Percentiles rank a stretch among this genome's conserved stretches.
These are phyloP conservation scores for Psilocybe azurescens DNA, from an alignment of 768 basidiomycete species.

Conservation along the genomic window DNA sequence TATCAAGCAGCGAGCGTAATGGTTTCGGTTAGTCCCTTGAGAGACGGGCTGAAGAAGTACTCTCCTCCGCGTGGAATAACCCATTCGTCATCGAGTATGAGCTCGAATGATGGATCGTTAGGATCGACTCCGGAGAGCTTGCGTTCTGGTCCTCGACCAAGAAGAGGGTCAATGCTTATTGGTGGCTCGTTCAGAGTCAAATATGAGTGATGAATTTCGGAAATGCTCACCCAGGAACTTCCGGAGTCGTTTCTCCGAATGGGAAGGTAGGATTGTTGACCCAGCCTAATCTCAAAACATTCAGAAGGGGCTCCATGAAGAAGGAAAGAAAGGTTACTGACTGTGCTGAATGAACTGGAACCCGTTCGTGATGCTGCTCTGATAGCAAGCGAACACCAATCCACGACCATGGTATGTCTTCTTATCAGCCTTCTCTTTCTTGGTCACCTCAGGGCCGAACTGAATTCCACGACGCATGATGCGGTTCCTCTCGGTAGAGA, in stretches of 20 bases:
- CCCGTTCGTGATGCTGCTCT: conserved; percentile 42
- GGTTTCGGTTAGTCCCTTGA: conserved; percentile 44
- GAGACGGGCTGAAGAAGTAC: conserved; percentile 55
- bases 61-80: conserved; percentile 53
- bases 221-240: conserved; percentile 33
- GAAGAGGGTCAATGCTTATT: conserved; percentile 23
- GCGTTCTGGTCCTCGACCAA: conserved; percentile 22
- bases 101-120: conserved; percentile 42
- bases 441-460: conserved; percentile 55
- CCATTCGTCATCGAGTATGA: conserved; percentile 36
- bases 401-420: conserved; percentile 53
- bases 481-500: conserved; percentile 35
- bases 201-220: background rate
- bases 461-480: conserved; percentile 54
- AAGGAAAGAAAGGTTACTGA: conserved; percentile 11
- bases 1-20: conserved; percentile 17
- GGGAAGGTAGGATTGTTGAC: conserved; percentile 42
- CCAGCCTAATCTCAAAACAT: conserved; percentile 32
- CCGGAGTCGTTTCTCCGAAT: conserved; percentile 25
- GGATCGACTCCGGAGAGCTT: conserved; percentile 46
- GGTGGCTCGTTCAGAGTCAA: background rate
- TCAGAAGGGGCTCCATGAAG: background rate
- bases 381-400: conserved; percentile 49
- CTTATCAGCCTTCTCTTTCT: conserved; percentile 34
- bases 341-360: conserved; percentile 47